Evolutionary conservation across 139 green algal species (phyloP).

Genomic region (Bryopsis sp.): DNA sequence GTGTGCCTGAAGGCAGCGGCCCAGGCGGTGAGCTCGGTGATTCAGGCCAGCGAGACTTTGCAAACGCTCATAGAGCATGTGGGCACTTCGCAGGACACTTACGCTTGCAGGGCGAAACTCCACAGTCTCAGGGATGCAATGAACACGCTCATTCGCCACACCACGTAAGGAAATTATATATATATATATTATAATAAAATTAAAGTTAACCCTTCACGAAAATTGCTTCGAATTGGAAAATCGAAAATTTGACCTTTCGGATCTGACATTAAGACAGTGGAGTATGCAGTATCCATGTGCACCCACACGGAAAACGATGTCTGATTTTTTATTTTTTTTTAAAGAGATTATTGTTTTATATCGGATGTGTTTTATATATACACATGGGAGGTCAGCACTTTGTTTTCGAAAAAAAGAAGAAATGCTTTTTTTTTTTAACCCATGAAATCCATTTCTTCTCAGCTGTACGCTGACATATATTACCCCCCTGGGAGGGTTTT

Average conservation of each 20-base stretch:
- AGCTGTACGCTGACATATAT: too few species aligned
- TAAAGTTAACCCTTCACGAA: constrained; percentile 42
- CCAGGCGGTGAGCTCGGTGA: background rate
- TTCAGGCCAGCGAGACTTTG: background rate
- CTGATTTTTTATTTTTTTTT: too few species aligned
- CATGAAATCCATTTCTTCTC: too few species aligned
- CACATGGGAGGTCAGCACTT: too few species aligned
- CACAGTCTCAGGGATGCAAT: constrained; percentile 38
- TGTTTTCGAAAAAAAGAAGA: too few species aligned
- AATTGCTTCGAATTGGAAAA: constrained; percentile 53
- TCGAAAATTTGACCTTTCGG: constrained; percentile 44
- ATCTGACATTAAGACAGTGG: constrained; percentile 53
- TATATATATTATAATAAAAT: constrained; percentile 57
- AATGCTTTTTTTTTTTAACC: too few species aligned
- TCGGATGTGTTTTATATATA: too few species aligned
- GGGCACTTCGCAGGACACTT: constrained; percentile 15
- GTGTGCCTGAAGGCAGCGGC: constrained; percentile 3
- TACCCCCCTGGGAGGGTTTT: too few species aligned
- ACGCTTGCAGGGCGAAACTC: constrained; percentile 30
- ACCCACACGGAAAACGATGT: too few species aligned
- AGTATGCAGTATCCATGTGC: too few species aligned
- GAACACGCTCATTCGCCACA: constrained; percentile 33
- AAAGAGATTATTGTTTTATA: too few species aligned
- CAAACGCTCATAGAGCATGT: constrained; percentile 6
- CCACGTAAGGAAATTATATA: constrained; percentile 35